Percentiles rank a stretch among this genome's conserved stretches.
phyloP scores from a whole-genome alignment of 2,329 filamentous ascomycete genomes.

The Reticulascus tulasneorum region DNA sequence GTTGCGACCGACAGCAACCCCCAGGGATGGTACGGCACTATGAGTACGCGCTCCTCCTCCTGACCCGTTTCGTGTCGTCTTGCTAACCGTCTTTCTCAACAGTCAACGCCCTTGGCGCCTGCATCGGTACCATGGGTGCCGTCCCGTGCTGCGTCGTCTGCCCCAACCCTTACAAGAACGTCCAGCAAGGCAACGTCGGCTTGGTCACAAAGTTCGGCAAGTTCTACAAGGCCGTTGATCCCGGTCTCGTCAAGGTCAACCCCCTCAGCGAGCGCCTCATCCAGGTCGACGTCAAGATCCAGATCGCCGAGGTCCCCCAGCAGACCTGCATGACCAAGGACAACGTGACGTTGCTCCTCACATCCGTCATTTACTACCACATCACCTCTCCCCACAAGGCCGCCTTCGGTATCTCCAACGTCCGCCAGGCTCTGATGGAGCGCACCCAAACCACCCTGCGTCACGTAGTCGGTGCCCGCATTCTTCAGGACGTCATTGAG shows the following conservation, averaged over 20 bases:
- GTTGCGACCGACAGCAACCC: conserved; percentile 62
- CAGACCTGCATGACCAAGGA: conserved; percentile 99
- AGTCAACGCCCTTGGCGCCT: conserved; percentile 70
- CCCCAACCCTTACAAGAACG: conserved; percentile 93
- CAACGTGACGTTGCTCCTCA: conserved; percentile 91
- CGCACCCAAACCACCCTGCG: conserved; percentile 96
- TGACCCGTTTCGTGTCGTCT: background rate
- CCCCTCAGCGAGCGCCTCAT: conserved; percentile 85
- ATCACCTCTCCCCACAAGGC: conserved; percentile 94
- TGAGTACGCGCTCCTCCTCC: conserved; percentile 62
- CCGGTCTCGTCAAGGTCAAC: conserved; percentile 96
- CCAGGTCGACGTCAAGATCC: conserved; percentile 97
- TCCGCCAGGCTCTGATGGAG: conserved; percentile 93
- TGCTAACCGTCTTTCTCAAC: conserved; percentile 6
- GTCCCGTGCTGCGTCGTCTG: conserved; percentile 88
- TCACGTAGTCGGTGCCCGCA: conserved; percentile 91
- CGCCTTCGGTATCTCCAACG: conserved; percentile 92
- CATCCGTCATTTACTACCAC: conserved; percentile 98
- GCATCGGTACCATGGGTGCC: conserved; percentile 76
- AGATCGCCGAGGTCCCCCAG: conserved; percentile 86
- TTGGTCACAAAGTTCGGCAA: conserved; percentile 92
- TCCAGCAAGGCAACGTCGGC: conserved; percentile 89
- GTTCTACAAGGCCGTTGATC: conserved; percentile 94
- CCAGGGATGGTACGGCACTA: conserved; percentile 84
- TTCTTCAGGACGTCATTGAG: conserved; percentile 97